Evolutionary conservation across 805 yeast species (phyloP).

Genomic region (Kregervanrija pseudodelftensis): DNA sequence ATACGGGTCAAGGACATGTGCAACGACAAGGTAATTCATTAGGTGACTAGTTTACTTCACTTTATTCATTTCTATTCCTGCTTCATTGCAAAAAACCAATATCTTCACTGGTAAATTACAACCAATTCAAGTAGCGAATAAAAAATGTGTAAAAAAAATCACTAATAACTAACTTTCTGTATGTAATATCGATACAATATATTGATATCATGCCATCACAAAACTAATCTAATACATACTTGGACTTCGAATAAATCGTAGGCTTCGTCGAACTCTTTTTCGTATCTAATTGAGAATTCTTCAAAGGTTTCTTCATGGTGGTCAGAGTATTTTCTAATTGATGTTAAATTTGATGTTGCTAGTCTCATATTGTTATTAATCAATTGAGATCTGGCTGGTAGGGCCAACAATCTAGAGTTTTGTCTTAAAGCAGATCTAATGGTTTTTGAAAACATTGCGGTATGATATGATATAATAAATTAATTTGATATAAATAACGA

Average conservation of each 20-base stretch:
- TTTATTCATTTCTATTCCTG: neutral
- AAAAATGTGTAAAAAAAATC: too few species aligned
- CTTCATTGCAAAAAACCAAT: too few species aligned
- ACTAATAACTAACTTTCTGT: neutral
- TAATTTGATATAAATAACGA: too few species aligned
- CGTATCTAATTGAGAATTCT: conserved; percentile 85
- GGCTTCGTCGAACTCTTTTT: conserved; percentile 93
- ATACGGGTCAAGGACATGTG: conserved; percentile 1
- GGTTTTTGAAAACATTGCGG: conserved; percentile 27
- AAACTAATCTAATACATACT: conserved; percentile 21
- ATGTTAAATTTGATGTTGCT: conserved; percentile 10
- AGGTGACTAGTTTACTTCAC: neutral
- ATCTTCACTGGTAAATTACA: too few species aligned
- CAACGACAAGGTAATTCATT: neutral
- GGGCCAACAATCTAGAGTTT: conserved; percentile 22
- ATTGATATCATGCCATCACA: too few species aligned
- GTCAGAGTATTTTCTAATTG: conserved; percentile 61
- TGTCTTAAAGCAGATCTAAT: conserved; percentile 30
- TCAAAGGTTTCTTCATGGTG: conserved; percentile 92
- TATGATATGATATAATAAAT: neutral
- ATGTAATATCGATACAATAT: too few species aligned
- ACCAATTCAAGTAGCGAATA: too few species aligned
- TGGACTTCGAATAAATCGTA: conserved; percentile 82
- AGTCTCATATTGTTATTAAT: conserved; percentile 11
- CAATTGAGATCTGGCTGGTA: conserved; percentile 13